Evolutionary conservation across 2,329 filamentous ascomycete genomes (phyloP), one percentile per base, ranked within the genome.

Genomic region (Acephala macrosclerotiorum): DNA sequence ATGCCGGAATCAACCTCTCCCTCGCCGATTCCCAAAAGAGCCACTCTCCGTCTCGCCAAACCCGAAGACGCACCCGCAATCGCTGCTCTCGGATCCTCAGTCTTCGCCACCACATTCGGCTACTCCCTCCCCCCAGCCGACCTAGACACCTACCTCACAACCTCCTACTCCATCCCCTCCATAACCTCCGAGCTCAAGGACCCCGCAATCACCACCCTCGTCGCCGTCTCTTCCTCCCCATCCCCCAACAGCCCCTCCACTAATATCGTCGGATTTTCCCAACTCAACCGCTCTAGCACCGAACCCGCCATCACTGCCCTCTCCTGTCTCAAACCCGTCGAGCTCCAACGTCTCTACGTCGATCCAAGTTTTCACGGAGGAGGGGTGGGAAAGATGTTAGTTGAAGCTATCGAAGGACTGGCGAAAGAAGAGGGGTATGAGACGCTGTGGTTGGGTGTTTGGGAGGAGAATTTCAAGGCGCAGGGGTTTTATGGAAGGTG

Each of bases 371-470:
- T 68, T 7, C 80, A 82, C 47, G 81, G 81, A 0, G 68, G 64
- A 12, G 81, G 81, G 0, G 71, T 82, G 1, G 82, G 78, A 3
- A 78, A 72, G 58, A 66, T 72, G 35, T 69, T 81, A n/a, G 75
- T 73, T 49, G 64, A 61, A 11, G 66, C 58, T 18, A 65, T 77
- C 12, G 77, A 79, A 67, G 67, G 62, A 0, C 70, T 80, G 65
- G 80, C 81, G 1, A 71, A 73, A 55, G 68, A 75, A 4, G 73
- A 78, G 33, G 80, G 78, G 0, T 82, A 78, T 36, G 73, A 70
- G 58, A 73, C 78, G 29, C 73, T 83, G 20, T 84, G 82, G 81
- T 70, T 84, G 11, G 81, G 81, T 0, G 81, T 83, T 11, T 84
- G 82, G 82, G 79, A 84, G 59, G 79, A 82, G 67, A 84, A 83